Conservation (phyloP, 805 yeast species). For the Alloascoidea africana region DNA sequence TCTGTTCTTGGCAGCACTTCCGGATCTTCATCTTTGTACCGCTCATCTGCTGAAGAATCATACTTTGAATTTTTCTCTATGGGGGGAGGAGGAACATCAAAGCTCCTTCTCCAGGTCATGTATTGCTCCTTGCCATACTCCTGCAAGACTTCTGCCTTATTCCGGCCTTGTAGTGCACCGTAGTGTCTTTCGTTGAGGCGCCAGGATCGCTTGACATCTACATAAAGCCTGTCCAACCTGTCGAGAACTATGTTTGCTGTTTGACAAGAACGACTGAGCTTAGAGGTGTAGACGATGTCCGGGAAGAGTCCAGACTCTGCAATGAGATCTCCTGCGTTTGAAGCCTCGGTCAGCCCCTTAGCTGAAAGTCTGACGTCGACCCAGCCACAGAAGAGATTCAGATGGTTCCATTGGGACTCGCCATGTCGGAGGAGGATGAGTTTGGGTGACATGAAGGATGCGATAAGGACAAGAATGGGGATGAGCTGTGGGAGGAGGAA, state of each 20-base stretch:
- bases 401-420: slow-evolving; percentile 65
- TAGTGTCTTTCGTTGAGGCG: slow-evolving; percentile 75
- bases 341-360: slow-evolving; percentile 56
- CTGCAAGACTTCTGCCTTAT: slow-evolving; percentile 49
- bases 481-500: no score
- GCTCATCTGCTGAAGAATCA: slow-evolving; percentile 4
- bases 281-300: slow-evolving; percentile 54
- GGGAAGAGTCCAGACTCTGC: slow-evolving; percentile 32
- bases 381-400: slow-evolving; percentile 77
- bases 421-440: slow-evolving; percentile 66
- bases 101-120: slow-evolving; percentile 70
- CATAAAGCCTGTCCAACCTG: slow-evolving; percentile 27
- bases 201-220: slow-evolving; percentile 52
- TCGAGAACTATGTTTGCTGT: slow-evolving; percentile 56
- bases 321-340: slow-evolving; percentile 44
- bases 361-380: slow-evolving; percentile 57
- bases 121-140: slow-evolving; percentile 59
- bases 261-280: slow-evolving; percentile 58
- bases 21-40: slow-evolving; percentile 28
- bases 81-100: slow-evolving; percentile 9
- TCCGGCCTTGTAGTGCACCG: slow-evolving; percentile 68
- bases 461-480: no score
- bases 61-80: background rate
- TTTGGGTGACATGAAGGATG: no score
- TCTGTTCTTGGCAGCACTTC: slow-evolving; percentile 54